Evolutionary conservation across 2,329 filamentous ascomycete genomes (phyloP), one percentile per base, ranked within the genome.

Genomic region (Mollisiaceae sp.): DNA sequence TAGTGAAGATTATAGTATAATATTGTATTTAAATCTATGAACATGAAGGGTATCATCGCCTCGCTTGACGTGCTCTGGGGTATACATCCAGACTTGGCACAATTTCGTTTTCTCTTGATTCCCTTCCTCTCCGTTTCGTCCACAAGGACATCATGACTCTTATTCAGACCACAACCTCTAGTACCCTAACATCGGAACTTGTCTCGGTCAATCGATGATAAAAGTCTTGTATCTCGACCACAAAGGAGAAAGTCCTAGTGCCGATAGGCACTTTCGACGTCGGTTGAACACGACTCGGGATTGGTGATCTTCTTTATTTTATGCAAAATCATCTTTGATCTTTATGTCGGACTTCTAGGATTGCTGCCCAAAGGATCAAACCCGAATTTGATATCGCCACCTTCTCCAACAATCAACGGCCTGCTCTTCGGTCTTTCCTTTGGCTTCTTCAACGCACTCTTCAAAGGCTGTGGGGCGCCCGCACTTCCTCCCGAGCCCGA

Each of bases 1-100:
- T 32, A 6, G 27, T 32, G 27, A 32, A 39, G 88, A 27, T 20
- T 11, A 27, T 11, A 52, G 22, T n/a, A 22, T 79, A 24, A 11
- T 50, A 50, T n/a, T 24, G 11, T 24, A 9, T 50, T 6, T 1
- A 50, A 22, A 14, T 50, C 22, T 50, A 50, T 50, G 6, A 50
- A 50, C 45, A 50, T 24, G 45, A 50, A 50, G 45, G n/a, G 45
- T 50, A 50, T 50, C 45, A 22, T 50, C n/a, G 12, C n/a, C 45
- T 50, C 20, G 41, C 45, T 50, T 50, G 45, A n/a, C 15, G n/a
- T 22, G 45, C 45, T 24, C 12, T 50, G n/a, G 45, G 24, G 1
- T 4, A 20, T 18, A 6, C 22, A n/a, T 11, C 45, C 45, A 22
- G 45, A 20, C n/a, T 20, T 32, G 27, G 27, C 27, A 32, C 27